Conservation (phyloP, 108 stramenopile species). For the Nitzschia palea region DNA sequence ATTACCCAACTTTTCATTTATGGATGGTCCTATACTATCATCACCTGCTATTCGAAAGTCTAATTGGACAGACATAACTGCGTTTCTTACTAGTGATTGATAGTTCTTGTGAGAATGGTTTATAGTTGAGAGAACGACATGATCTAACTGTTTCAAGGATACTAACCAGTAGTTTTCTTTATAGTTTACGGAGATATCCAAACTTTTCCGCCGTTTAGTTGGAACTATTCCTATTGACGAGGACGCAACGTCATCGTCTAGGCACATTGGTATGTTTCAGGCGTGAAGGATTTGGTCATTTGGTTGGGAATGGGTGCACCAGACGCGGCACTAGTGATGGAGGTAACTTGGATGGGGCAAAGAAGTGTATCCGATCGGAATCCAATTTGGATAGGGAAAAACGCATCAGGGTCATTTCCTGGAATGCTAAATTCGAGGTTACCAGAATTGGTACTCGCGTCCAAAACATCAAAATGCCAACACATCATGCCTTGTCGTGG, state of each 20-base stretch:
- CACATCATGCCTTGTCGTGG: slow-evolving; percentile 88
- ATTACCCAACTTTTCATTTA: background rate
- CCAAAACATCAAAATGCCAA: slow-evolving; percentile 95
- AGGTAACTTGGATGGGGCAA: slow-evolving; percentile 81
- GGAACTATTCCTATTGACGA: background rate
- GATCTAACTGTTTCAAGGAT: too few species aligned
- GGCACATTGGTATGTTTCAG: slow-evolving; percentile 71
- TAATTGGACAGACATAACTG: background rate
- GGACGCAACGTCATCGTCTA: slow-evolving; percentile 5
- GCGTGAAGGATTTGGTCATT: slow-evolving; percentile 60
- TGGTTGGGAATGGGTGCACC: slow-evolving; percentile 83
- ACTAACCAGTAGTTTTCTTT: too few species aligned
- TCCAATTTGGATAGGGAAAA: slow-evolving; percentile 95
- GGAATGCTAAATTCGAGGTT: slow-evolving; percentile 92
- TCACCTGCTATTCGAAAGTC: background rate
- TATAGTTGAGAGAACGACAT: too few species aligned
- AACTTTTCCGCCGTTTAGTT: too few species aligned
- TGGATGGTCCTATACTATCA: slow-evolving; percentile 5
- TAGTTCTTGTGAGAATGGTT: background rate
- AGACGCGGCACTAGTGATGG: slow-evolving; percentile 53
- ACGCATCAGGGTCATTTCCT: slow-evolving; percentile 81
- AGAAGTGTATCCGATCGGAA: slow-evolving; percentile 90
- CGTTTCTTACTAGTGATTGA: slow-evolving; percentile 1
- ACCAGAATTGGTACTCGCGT: slow-evolving; percentile 80
- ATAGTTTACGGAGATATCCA: background rate